phyloP scores from a whole-genome alignment of 1,284 basidiomycete genomes.

The Ceratobasidium sp. region DNA sequence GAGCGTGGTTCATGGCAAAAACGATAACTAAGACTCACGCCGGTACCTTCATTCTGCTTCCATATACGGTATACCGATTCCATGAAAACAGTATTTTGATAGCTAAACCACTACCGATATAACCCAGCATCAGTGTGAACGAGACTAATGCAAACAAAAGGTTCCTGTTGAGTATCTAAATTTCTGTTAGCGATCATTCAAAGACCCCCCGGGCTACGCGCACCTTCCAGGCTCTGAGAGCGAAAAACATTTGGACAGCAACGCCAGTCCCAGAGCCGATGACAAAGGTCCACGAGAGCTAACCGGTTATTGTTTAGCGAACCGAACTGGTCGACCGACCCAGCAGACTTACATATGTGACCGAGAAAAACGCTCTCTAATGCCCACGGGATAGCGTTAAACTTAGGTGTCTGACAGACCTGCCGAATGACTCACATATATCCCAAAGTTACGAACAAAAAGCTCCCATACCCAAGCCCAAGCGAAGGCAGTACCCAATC shows the following conservation, averaged over 20 bases:
- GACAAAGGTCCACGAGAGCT: constrained; percentile 15
- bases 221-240: constrained; percentile 25
- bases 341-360: constrained; percentile 10
- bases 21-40: not conserved
- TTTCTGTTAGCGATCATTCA: not conserved
- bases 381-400: not conserved
- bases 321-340: not conserved
- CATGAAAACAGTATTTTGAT: not conserved
- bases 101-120: not conserved
- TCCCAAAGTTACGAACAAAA: constrained; percentile 25
- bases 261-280: constrained; percentile 2
- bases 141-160: not conserved
- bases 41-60: constrained; percentile 7
- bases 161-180: constrained; percentile 7
- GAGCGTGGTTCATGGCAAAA: not conserved
- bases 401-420: not conserved
- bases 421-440: constrained; percentile 5
- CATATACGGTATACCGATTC: constrained; percentile 2
- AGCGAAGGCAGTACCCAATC: constrained; percentile 6
- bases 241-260: constrained; percentile 16
- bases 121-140: not conserved
- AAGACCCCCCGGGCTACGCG: not conserved
- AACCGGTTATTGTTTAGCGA: not conserved
- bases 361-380: constrained; percentile 11
- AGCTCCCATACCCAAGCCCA: constrained; percentile 33